Evolutionary conservation across 225 moss, liverwort and hornwort genomes (phyloP).

Genomic region (Physcomitrium patens): DNA sequence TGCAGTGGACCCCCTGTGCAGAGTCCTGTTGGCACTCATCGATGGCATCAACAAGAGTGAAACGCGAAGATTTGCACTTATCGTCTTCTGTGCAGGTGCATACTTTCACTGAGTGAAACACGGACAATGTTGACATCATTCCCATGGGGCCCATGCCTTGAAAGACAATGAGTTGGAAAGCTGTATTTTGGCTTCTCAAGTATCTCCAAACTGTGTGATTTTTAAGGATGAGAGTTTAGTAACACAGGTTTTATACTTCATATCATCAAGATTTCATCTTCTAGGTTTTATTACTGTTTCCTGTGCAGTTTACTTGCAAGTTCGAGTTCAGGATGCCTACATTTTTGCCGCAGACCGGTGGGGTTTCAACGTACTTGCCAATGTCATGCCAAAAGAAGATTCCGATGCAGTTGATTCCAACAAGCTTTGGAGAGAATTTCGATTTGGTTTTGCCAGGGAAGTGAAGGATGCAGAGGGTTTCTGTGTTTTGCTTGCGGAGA

Average conservation of each 20-base stretch:
- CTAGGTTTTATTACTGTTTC: not conserved
- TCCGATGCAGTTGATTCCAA: conserved; percentile 20
- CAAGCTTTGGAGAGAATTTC: conserved; percentile 80
- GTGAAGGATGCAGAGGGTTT: conserved; percentile 77
- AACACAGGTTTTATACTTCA: not conserved
- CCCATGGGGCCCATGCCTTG: not conserved
- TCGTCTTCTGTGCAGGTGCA: conserved; percentile 80
- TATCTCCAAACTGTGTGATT: not conserved
- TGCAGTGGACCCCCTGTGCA: conserved; percentile 76
- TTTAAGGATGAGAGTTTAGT: conserved; percentile 7
- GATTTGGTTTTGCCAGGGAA: conserved; percentile 79
- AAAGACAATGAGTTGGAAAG: conserved; percentile 10
- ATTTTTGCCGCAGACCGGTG: conserved; percentile 87
- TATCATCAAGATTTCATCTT: not conserved
- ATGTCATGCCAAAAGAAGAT: conserved; percentile 43
- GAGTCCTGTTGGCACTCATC: conserved; percentile 69
- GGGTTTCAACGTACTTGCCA: conserved; percentile 88
- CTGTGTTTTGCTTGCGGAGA: conserved; percentile 82
- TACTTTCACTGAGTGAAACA: conserved; percentile 23
- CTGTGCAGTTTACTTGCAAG: conserved; percentile 82
- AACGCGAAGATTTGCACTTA: conserved; percentile 74
- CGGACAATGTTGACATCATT: not conserved
- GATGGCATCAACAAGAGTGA: conserved; percentile 91
- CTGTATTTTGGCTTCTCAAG: conserved; percentile 7
- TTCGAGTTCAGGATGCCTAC: conserved; percentile 91